Base-by-base conservation (phyloP, 2,329 filamentous ascomycete species). In the Dothideomycetes sp. region DNA sequence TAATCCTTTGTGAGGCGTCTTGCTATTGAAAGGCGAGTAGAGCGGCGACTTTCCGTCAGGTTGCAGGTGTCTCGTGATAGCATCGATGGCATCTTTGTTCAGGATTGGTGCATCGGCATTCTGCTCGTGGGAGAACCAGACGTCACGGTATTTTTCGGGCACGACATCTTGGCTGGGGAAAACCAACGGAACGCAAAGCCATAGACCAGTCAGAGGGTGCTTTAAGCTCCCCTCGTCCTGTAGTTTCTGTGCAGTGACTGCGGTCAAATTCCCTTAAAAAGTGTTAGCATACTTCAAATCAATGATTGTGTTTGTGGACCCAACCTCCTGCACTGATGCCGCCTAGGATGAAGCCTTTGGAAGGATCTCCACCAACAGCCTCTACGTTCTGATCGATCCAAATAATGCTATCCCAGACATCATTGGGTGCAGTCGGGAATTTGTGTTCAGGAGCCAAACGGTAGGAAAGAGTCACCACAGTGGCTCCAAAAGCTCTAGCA, bases 321-420 rank as follows among this genome's bases (percentile, higher is more conserved):
- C 13, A 10, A 41, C 57, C 65, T 12, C 67, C 67, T 4, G 71
- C 68, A 9, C 65, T 70, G 1, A 62, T 60, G 1, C 71, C 70
- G 12, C 68, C 68, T 10, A 71, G 43, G n/a, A 74, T 45, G 45
- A 74, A 72, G 0, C 68, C 70, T 10, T 57, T 56, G 4, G 55
- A 52, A 0, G 64, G 60, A 42, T 70, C 60, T 8, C 63, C 63
- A 6, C 58, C 60, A 4, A 70, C 48, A 2, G 54, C 40, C 15
- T 51, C 24, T 13, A 66, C 63, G 42, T 71, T 64, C 11, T 55
- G 46, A 10, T 59, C 60, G 10, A 64, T 56, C 66, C 66, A 71
- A 52, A 64, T 53, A 32, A 70, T 44, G 5, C 60, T 62, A 50
- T 71, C 69, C 58, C 60, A 70, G 15, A 56, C 55, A 47, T 72